These are phyloP conservation scores for Taphrina betulina DNA, from an alignment of 1,139 yeast genomes.

Conservation along the genomic window DNA sequence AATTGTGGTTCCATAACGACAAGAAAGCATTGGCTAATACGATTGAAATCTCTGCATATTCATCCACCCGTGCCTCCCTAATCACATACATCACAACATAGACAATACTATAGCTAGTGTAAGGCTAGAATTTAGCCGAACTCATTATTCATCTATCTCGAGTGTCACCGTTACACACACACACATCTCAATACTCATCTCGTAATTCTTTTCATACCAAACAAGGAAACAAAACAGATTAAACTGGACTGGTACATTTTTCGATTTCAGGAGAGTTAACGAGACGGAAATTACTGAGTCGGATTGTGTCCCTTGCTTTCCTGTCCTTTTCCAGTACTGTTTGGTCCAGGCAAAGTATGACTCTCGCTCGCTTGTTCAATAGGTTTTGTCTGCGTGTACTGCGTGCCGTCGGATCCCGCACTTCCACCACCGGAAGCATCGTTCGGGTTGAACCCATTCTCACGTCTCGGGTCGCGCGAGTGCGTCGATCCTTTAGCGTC, in stretches of 20 bases:
- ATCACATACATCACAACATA: too few relatives aligned
- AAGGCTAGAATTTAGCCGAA: too few relatives aligned
- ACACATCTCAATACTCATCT: too few relatives aligned
- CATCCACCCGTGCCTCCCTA: not conserved
- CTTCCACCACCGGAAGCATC: constrained; percentile 11
- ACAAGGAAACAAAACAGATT: too few relatives aligned
- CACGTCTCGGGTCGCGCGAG: constrained; percentile 1
- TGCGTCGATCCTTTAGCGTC: constrained; percentile 3
- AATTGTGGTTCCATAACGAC: not conserved
- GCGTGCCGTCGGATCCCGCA: constrained; percentile 7
- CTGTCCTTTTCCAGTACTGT: constrained; percentile 3
- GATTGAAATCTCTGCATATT: not conserved
- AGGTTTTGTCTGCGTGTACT: constrained; percentile 8
- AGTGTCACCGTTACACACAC: too few relatives aligned
- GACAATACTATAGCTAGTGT: too few relatives aligned
- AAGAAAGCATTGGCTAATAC: not conserved
- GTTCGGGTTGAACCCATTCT: constrained; percentile 18
- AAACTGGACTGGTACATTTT: too few relatives aligned
- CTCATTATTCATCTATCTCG: too few relatives aligned
- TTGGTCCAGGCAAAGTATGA: constrained; percentile 14
- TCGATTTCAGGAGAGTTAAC: too few relatives aligned
- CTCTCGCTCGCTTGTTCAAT: constrained; percentile 10
- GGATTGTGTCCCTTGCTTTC: constrained; percentile 16
- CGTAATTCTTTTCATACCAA: too few relatives aligned
- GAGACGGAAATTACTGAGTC: constrained; percentile 16